A percentile compares a stretch with the other conserved stretches of the same genome.
Conservation (phyloP, 2,329 filamentous ascomycete species). For the Alternaria novae-zelandiae region DNA sequence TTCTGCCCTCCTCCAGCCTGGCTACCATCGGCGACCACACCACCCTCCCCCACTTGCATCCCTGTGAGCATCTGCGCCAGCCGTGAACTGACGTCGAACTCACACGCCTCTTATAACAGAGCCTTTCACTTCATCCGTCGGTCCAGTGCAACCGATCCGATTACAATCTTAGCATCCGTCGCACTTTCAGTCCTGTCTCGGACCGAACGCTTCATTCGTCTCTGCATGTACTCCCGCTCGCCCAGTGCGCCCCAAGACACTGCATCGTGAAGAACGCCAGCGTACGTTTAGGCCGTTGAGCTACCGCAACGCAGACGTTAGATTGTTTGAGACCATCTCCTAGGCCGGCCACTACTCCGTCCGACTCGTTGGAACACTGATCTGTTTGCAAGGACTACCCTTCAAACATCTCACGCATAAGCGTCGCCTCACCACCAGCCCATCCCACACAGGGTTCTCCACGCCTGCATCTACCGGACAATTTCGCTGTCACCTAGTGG, state of each 20-base stretch:
- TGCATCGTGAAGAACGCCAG: conserved; percentile 37
- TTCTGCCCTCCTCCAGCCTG: conserved; percentile 25
- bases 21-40: conserved; percentile 28
- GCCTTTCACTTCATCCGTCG: conserved; percentile 24
- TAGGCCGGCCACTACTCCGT: conserved; percentile 26
- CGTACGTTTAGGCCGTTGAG: conserved; percentile 40
- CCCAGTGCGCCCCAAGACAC: conserved; percentile 37
- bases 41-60: conserved; percentile 29
- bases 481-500: conserved; percentile 37
- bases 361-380: conserved; percentile 40
- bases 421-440: conserved; percentile 37
- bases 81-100: conserved; percentile 26
- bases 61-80: conserved; percentile 11
- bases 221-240: conserved; percentile 39
- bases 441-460: conserved; percentile 38
- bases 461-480: conserved; percentile 42
- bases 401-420: conserved; percentile 40
- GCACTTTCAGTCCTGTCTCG: conserved; percentile 43
- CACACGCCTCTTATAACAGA: conserved; percentile 27
- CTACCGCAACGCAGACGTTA: conserved; percentile 42
- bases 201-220: conserved; percentile 44
- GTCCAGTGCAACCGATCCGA: conserved; percentile 31
- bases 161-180: conserved; percentile 43
- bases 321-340: conserved; percentile 45
- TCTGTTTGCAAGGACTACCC: conserved; percentile 45